Conservation (phyloP, 225 moss, liverwort and hornwort genomes). For the Sphagnum contortum region DNA sequence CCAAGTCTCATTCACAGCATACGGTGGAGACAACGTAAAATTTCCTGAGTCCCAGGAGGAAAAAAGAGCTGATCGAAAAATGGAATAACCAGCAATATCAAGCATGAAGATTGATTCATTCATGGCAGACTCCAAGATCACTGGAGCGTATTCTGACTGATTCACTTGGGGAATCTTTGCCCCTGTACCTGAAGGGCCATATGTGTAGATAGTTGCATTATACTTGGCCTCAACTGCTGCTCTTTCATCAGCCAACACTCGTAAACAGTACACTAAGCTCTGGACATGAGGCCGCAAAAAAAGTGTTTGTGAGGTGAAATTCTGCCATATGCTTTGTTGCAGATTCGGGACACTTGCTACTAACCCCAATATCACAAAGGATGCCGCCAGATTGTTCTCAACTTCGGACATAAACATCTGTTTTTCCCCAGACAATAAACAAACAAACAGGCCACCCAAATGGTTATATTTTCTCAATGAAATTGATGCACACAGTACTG, state of each 20-base stretch:
- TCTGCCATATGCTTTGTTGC: conserved; percentile 29
- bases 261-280: conserved; percentile 35
- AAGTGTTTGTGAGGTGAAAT: conserved; percentile 50
- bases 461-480: too few species aligned
- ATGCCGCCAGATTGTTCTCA: conserved; percentile 69
- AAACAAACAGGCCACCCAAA: background rate
- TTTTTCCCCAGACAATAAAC: background rate
- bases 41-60: conserved; percentile 22
- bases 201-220: conserved; percentile 15
- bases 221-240: conserved; percentile 40
- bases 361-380: conserved; percentile 73
- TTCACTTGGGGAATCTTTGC: background rate
- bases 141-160: conserved; percentile 23
- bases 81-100: conserved; percentile 15
- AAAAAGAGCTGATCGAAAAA: background rate
- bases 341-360: conserved; percentile 39
- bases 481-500: too few species aligned
- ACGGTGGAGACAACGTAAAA: conserved; percentile 26
- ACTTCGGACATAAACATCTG: conserved; percentile 74
- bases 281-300: conserved; percentile 67
- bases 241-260: conserved; percentile 29
- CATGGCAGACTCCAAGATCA: conserved; percentile 16
- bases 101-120: conserved; percentile 6
- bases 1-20: conserved; percentile 4
- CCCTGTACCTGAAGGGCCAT: background rate